Evolutionary conservation across 352 stramenopile species (phyloP).

Genomic region (Aphanomyces invadans): DNA sequence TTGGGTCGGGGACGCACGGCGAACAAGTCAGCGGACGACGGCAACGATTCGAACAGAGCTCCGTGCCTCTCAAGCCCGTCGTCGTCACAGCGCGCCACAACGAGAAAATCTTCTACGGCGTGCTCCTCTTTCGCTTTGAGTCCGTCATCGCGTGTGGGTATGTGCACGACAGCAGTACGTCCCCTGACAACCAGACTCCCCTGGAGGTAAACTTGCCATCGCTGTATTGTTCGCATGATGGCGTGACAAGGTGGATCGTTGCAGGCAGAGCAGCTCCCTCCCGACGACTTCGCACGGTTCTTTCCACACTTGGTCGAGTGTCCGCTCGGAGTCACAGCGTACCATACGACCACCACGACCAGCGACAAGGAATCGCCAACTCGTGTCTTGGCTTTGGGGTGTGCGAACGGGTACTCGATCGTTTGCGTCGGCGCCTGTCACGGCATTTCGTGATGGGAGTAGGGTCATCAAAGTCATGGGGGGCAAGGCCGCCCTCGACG

Average conservation of each 20-base stretch:
- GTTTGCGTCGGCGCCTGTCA: too few relatives aligned
- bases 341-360: not conserved
- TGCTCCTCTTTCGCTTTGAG: conserved; percentile 8
- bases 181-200: too few relatives aligned
- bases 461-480: conserved; percentile 1
- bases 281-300: conserved; percentile 3
- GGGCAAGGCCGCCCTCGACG: not conserved
- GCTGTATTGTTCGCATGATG: not conserved
- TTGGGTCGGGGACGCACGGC: not conserved
- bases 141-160: conserved; percentile 9
- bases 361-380: not conserved
- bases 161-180: not conserved
- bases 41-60: conserved; percentile 5
- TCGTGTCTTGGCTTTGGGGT: conserved; percentile 8
- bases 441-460: too few relatives aligned
- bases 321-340: not conserved
- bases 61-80: conserved; percentile 11
- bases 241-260: too few relatives aligned
- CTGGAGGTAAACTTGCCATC: not conserved
- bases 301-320: conserved; percentile 15
- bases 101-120: not conserved
- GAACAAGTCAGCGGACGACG: not conserved
- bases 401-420: conserved; percentile 13
- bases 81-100: not conserved
- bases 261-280: not conserved